phyloP scores from a whole-genome alignment of 306 rosid species.

The Delonix regia region DNA sequence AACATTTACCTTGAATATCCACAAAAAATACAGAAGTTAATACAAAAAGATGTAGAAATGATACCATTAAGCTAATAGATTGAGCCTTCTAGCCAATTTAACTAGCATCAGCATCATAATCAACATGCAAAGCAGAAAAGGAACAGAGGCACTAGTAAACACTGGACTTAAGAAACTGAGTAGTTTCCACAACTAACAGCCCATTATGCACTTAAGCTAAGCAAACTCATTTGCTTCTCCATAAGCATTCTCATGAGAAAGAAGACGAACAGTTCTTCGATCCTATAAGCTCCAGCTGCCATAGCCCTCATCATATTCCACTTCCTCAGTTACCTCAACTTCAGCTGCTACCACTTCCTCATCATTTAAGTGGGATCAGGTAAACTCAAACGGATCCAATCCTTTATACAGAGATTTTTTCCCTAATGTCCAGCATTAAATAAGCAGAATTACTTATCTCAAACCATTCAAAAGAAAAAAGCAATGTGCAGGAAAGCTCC shows the following conservation, averaged over 20 bases:
- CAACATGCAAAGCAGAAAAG: conserved; percentile 38
- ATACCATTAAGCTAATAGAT: conserved; percentile 44
- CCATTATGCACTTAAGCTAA: conserved; percentile 25
- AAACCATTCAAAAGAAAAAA: neutral
- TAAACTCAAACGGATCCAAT: too few species aligned
- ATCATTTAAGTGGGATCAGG: neutral
- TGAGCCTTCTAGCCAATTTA: conserved; percentile 84
- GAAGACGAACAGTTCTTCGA: conserved; percentile 31
- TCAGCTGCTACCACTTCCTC: conserved; percentile 23
- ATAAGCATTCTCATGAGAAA: conserved; percentile 20
- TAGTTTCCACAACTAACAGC: conserved; percentile 29
- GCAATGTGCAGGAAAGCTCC: neutral
- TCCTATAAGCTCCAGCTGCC: conserved; percentile 28
- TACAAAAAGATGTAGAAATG: neutral
- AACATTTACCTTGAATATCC: conserved; percentile 39
- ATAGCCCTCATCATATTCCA: conserved; percentile 40
- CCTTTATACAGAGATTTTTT: too few species aligned
- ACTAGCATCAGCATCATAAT: conserved; percentile 48
- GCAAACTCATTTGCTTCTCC: conserved; percentile 28
- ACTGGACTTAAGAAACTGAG: conserved; percentile 40
- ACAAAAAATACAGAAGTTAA: neutral
- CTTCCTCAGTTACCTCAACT: conserved; percentile 30
- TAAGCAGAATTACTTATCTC: neutral
- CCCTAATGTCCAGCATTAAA: neutral
- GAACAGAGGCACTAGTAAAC: conserved; percentile 32